Evolutionary conservation across 2,329 filamentous ascomycete genomes (phyloP), one percentile per base, ranked within the genome.

Genomic region (Ophiostoma pallidulum): DNA sequence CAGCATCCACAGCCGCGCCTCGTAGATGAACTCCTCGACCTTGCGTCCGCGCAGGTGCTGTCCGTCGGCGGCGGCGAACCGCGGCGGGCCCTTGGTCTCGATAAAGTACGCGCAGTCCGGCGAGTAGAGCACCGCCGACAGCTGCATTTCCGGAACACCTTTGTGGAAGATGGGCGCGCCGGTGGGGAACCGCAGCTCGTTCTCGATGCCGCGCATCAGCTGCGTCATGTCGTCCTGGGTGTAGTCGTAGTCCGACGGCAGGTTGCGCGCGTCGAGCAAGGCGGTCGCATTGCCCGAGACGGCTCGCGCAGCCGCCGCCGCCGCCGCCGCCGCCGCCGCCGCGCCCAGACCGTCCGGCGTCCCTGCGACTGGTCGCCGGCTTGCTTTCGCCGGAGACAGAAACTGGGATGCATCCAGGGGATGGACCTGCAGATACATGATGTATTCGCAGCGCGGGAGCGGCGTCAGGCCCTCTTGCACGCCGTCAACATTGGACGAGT

Each of bases 361-460:
- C 33, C 14, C 16, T 2, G 10, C 29, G 16, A 19, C 31, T 26
- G 10, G n/a, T 6, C 13, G 10, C 20, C n/a, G 14, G 35, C 18
- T 29, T 1, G 20, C 16, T 18, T 19, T 8, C 16, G 9, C 13
- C 14, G 3, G 24, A 4, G 48, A 29, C 20, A 54, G n/a, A 16
- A 69, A 53, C 18, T 62, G 59, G 8, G 62, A 57, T 12, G 63
- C 62, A 40, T 71, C 64, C 4, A 75, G 64, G 2, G 79, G 77
- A 52, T 84, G 74, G 35, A 91, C 73, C 61, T 97, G 92, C 26
- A 91, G 70, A 63, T 90, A 97, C 47, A 94, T 69, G 42, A 98
- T 69, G 59, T 88, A 88, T 64, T 98, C 92, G 71, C 92, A 98
- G 56, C 86, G 84, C 0, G 88, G 87, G 29, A 74, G 65, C 16